Percentiles rank a stretch among this genome's conserved stretches.
phyloP scores from a whole-genome alignment of 2,329 filamentous ascomycete species.

The Cylindrodendrum hubeiense region DNA sequence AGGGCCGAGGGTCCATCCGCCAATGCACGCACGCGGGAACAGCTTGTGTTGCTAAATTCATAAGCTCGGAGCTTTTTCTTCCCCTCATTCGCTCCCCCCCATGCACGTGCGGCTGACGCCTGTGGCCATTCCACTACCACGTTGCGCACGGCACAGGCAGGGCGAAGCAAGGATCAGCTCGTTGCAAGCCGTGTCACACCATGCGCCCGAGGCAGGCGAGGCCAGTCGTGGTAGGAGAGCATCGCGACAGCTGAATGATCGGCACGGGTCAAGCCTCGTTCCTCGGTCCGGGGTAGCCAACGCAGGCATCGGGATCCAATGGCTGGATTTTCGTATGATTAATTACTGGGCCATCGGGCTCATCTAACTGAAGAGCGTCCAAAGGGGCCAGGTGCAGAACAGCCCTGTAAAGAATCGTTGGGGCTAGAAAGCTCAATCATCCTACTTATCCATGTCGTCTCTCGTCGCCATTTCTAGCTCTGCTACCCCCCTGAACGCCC shows the following conservation, averaged over 20 bases:
- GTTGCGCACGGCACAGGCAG: neutral
- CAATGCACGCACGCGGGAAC: slow-evolving; percentile 3
- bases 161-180: neutral
- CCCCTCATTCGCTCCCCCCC: slow-evolving; percentile 8
- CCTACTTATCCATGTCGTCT: neutral
- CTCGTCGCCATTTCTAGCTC: neutral
- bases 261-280: neutral
- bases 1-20: neutral
- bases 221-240: neutral
- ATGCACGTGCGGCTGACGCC: slow-evolving; percentile 13
- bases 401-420: neutral
- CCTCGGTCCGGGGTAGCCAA: neutral
- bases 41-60: neutral
- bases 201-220: neutral
- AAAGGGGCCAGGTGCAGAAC: neutral
- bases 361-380: neutral
- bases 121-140: neutral
- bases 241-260: neutral
- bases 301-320: neutral
- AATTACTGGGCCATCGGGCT: neutral
- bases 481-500: neutral
- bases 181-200: slow-evolving; percentile 9
- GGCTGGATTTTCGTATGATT: slow-evolving; percentile 2
- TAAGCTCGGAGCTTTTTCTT: slow-evolving; percentile 6
- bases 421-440: neutral